Conservation (phyloP, 2,329 filamentous ascomycete genomes). For the Microthyrium microscopicum region DNA sequence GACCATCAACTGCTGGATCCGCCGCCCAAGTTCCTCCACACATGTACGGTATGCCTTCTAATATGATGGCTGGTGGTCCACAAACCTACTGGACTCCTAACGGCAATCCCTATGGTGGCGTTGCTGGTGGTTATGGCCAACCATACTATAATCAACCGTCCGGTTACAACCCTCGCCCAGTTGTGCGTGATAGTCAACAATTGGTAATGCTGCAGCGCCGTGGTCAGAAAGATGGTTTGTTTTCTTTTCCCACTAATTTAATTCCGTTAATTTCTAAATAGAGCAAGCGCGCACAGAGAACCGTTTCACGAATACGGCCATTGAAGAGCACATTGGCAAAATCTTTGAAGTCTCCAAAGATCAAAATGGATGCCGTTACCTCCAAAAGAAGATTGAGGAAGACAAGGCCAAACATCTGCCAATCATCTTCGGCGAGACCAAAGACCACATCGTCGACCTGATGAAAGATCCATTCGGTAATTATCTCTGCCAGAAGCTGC, state of each 20-base stretch:
- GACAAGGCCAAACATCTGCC: slow-evolving; percentile 68
- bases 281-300: slow-evolving; percentile 48
- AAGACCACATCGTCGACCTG: slow-evolving; percentile 83
- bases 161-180: slow-evolving; percentile 14
- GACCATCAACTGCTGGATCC: too few relatives aligned
- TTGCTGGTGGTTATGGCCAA: slow-evolving; percentile 28
- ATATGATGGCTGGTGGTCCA: too few relatives aligned
- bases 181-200: slow-evolving; percentile 60
- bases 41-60: too few relatives aligned
- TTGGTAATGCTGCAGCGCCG: slow-evolving; percentile 62
- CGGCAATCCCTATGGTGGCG: slow-evolving; percentile 25
- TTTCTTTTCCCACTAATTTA: too few relatives aligned
- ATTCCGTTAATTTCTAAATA: too few relatives aligned
- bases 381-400: slow-evolving; percentile 95
- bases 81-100: slow-evolving; percentile 1
- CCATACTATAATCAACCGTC: slow-evolving; percentile 37
- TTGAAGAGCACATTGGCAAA: slow-evolving; percentile 66
- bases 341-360: slow-evolving; percentile 92
- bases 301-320: slow-evolving; percentile 68
- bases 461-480: slow-evolving; percentile 99
- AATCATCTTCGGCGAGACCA: slow-evolving; percentile 88
- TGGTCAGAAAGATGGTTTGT: slow-evolving; percentile 48
- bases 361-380: slow-evolving; percentile 89
- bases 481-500: slow-evolving; percentile 95
- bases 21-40: too few relatives aligned